Evolutionary conservation across 2,329 filamentous ascomycete genomes (phyloP).

Genomic region (Xylaria sp.): DNA sequence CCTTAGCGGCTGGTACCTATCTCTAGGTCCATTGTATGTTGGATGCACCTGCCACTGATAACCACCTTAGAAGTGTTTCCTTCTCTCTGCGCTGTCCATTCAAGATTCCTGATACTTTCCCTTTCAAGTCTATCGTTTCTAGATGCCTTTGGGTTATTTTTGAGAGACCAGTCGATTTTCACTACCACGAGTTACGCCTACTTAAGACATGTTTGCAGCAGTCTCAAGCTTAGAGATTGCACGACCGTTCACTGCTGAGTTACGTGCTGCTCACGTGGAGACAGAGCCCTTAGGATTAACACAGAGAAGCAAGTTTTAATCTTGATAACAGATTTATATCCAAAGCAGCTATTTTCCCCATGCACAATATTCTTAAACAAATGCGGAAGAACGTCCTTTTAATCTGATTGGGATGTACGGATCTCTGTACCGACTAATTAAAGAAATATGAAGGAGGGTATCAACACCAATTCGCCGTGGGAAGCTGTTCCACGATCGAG

Average conservation of each 20-base stretch:
- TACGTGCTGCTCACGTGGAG: background rate
- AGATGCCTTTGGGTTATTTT: background rate
- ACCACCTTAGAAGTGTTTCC: too few relatives aligned
- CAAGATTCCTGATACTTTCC: too few relatives aligned
- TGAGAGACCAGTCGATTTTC: background rate
- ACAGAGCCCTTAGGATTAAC: background rate
- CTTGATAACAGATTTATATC: background rate
- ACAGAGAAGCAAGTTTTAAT: background rate
- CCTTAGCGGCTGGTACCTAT: too few relatives aligned
- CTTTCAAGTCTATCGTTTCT: too few relatives aligned
- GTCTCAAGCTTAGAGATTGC: background rate
- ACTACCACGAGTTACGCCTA: background rate
- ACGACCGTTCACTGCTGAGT: background rate
- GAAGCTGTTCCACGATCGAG: slow-evolving; percentile 15
- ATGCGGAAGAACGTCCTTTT: background rate
- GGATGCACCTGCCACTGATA: too few relatives aligned
- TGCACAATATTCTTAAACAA: background rate
- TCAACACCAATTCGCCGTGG: slow-evolving; percentile 20
- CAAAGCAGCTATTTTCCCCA: background rate
- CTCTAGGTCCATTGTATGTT: too few relatives aligned
- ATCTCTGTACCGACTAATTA: slow-evolving; percentile 9
- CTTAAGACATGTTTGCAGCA: background rate
- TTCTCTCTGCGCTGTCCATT: too few relatives aligned
- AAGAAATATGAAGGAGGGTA: slow-evolving; percentile 28
- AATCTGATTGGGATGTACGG: background rate